Conservation (phyloP, 352 stramenopile genomes). For the Pythium volutum region DNA sequence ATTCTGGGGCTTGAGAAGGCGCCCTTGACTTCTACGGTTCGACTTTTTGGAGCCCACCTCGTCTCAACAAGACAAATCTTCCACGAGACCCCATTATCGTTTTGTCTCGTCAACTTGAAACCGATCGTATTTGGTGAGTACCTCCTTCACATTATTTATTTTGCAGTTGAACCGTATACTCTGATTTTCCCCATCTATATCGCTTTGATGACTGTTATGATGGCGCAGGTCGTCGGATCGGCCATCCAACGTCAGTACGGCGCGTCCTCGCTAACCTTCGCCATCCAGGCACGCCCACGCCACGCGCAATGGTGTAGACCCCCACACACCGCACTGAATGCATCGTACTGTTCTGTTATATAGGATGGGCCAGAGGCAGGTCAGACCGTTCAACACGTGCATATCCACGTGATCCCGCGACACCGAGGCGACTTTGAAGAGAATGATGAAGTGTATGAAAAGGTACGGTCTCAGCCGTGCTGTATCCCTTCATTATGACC, state of each 20-base stretch:
- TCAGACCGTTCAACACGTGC: conserved; percentile 91
- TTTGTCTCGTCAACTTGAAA: conserved; percentile 92
- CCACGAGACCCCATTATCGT: conserved; percentile 48
- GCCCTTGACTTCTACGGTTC: conserved; percentile 4
- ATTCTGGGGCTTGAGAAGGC: neutral
- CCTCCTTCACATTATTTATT: neutral
- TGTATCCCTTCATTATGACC: neutral
- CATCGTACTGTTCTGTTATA: neutral
- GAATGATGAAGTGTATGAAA: conserved; percentile 93
- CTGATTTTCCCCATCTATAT: too few relatives aligned
- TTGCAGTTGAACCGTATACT: too few relatives aligned
- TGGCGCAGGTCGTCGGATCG: conserved; percentile 55
- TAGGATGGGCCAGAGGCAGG: conserved; percentile 86
- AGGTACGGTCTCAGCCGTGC: conserved; percentile 34
- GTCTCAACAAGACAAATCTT: conserved; percentile 56
- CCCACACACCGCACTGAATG: neutral
- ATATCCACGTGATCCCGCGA: conserved; percentile 93
- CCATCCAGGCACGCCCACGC: conserved; percentile 68
- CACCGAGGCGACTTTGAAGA: conserved; percentile 66
- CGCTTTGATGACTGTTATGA: neutral
- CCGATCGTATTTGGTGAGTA: conserved; percentile 84
- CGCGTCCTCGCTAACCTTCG: conserved; percentile 86
- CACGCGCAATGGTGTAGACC: neutral
- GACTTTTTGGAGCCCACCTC: conserved; percentile 48
- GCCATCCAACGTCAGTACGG: conserved; percentile 72